These are phyloP conservation scores for Solanum chilense DNA, from an alignment of 257 asterid genomes.

Conservation along the genomic window DNA sequence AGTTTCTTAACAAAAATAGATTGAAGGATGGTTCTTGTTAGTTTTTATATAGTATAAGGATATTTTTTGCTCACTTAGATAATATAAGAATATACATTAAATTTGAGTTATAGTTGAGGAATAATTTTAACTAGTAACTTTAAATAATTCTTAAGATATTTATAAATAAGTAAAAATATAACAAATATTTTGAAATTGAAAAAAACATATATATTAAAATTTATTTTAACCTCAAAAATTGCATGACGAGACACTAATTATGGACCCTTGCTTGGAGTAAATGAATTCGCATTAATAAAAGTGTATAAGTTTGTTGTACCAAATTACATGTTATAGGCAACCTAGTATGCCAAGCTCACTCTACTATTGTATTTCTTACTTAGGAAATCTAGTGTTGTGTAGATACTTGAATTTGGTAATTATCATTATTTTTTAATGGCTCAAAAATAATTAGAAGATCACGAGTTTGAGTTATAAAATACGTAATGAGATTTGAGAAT, in stretches of 20 bases:
- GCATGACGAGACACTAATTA: not conserved
- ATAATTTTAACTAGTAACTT: no score
- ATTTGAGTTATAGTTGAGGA: no score
- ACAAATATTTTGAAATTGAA: not conserved
- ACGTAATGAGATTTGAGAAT: no score
- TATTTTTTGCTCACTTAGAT: no score
- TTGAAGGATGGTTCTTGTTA: no score
- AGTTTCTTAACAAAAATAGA: no score
- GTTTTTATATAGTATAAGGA: no score
- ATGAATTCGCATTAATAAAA: not conserved
- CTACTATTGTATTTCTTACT: not conserved
- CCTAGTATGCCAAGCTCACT: not conserved
- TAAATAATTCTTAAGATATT: not conserved
- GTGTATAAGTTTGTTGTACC: not conserved
- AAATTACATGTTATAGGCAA: not conserved
- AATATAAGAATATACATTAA: no score
- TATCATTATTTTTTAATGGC: not conserved
- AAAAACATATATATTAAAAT: not conserved
- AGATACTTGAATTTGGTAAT: not conserved
- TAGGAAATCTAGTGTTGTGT: not conserved
- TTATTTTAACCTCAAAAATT: not conserved
- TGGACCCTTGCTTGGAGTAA: not conserved
- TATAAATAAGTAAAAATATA: not conserved
- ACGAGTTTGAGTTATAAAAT: not conserved
- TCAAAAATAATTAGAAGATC: accelerated